Conservation (phyloP, 352 stramenopile genomes). For the Phytophthora hybrid region DNA sequence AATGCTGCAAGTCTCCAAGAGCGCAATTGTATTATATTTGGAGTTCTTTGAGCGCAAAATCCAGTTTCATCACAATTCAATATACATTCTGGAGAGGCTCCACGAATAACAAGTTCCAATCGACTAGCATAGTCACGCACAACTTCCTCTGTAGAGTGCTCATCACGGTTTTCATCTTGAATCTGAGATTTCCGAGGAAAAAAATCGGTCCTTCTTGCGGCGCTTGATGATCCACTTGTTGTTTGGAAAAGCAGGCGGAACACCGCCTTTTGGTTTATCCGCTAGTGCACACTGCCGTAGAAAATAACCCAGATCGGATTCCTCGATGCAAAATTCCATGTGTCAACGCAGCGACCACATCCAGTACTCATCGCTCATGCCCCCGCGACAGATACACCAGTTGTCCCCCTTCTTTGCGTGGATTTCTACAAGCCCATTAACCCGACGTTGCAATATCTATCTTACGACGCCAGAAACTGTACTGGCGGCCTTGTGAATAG, state of each 20-base stretch:
- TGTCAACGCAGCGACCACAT: neutral
- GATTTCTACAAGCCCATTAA: neutral
- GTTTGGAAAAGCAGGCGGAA: neutral
- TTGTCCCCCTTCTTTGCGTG: neutral
- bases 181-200: neutral
- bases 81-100: neutral
- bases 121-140: neutral
- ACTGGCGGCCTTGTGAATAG: neutral
- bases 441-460: neutral
- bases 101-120: neutral
- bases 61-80: neutral
- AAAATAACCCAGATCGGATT: neutral
- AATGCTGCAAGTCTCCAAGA: neutral
- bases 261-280: neutral
- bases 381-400: neutral
- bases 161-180: neutral
- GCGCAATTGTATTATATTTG: neutral
- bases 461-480: neutral
- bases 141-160: neutral
- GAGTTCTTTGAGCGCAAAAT: neutral
- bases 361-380: neutral
- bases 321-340: neutral
- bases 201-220: neutral
- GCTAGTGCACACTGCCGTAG: neutral
- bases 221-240: neutral